phyloP scores from a whole-genome alignment of 2,329 filamentous ascomycete genomes.

The Colletotrichum camelliae region DNA sequence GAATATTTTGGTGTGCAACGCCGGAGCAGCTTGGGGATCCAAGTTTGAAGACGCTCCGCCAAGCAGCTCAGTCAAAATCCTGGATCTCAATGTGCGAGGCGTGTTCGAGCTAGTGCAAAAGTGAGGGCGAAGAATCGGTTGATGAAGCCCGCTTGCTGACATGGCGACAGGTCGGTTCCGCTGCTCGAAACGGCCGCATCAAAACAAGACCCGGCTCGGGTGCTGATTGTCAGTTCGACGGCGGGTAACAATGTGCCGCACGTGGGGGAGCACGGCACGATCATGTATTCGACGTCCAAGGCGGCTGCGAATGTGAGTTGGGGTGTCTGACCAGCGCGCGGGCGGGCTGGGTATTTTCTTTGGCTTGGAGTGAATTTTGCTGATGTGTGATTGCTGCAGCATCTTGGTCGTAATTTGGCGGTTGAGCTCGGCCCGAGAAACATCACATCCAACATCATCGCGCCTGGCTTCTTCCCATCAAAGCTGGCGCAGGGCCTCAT shows the following conservation, averaged over 20 bases:
- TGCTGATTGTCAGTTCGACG: constrained; percentile 71
- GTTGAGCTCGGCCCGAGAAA: constrained; percentile 70
- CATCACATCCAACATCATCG: constrained; percentile 71
- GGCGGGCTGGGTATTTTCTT: too few species aligned
- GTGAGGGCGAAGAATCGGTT: constrained; percentile 32
- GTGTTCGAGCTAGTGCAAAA: constrained; percentile 72
- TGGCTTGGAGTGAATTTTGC: neutral
- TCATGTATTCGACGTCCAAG: constrained; percentile 72
- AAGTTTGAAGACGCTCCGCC: constrained; percentile 68
- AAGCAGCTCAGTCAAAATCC: constrained; percentile 68
- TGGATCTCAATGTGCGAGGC: constrained; percentile 74
- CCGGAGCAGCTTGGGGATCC: constrained; percentile 74
- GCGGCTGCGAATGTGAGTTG: constrained; percentile 57
- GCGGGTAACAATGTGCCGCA: constrained; percentile 68
- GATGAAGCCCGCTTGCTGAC: neutral
- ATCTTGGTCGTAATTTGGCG: constrained; percentile 66
- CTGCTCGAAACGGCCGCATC: constrained; percentile 51
- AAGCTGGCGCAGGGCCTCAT: constrained; percentile 73
- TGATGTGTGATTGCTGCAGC: constrained; percentile 40
- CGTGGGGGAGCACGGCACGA: constrained; percentile 65
- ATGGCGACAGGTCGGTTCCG: constrained; percentile 26
- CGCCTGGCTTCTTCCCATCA: constrained; percentile 72
- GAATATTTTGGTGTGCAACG: constrained; percentile 75
- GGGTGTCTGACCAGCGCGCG: neutral
- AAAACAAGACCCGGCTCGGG: constrained; percentile 58